These are phyloP conservation scores for Candida berthetii DNA, from an alignment of 805 yeast genomes.

Conservation along the genomic window DNA sequence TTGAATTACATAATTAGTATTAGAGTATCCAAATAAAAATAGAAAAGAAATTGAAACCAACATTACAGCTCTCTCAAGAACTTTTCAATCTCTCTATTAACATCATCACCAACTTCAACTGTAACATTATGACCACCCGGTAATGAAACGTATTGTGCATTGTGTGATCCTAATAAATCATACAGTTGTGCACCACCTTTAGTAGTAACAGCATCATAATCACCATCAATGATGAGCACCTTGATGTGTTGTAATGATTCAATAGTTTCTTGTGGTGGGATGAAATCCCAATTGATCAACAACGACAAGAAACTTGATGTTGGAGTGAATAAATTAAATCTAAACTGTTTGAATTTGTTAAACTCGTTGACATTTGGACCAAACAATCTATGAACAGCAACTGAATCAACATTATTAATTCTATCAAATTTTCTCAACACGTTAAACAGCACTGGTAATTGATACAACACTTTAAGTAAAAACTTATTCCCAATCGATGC, in stretches of 20 bases:
- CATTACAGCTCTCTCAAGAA: neutral
- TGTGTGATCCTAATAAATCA: neutral
- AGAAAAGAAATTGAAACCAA: too few species aligned
- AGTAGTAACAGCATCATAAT: neutral
- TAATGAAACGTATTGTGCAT: neutral
- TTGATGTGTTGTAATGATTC: neutral
- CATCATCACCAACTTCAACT: neutral
- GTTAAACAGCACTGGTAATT: constrained; percentile 10
- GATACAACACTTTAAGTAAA: constrained; percentile 1
- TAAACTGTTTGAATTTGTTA: constrained; percentile 19
- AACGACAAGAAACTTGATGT: neutral
- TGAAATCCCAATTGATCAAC: neutral
- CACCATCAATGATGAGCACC: neutral
- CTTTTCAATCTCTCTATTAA: neutral
- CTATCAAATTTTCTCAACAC: constrained; percentile 19
- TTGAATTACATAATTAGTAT: too few species aligned
- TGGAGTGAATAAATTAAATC: constrained; percentile 10
- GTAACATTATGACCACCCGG: neutral
- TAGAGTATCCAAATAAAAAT: too few species aligned
- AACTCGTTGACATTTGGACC: constrained; percentile 8
- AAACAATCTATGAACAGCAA: constrained; percentile 14
- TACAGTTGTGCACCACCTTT: neutral
- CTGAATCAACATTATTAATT: constrained; percentile 14
- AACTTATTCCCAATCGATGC: constrained; percentile 5
- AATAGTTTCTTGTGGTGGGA: neutral